These are phyloP conservation scores for Cryptococcus maquisensis DNA, from an alignment of 1,284 basidiomycete genomes.

Conservation along the genomic window DNA sequence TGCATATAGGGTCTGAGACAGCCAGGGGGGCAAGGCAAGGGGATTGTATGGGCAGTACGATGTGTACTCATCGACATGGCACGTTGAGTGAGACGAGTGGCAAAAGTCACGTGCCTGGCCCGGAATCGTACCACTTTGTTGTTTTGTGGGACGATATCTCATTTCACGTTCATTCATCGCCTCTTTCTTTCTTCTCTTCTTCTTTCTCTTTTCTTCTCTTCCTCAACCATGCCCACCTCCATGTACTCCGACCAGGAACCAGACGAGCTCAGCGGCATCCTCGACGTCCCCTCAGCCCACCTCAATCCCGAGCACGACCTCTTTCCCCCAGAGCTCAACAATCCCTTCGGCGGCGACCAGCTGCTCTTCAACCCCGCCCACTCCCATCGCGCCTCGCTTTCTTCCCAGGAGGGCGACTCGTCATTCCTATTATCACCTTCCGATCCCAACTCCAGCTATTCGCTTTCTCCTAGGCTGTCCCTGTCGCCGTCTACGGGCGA, in stretches of 20 bases:
- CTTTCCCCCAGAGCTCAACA: constrained; percentile 26
- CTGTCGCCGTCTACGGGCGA: constrained; percentile 25
- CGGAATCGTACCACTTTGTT: constrained; percentile 1
- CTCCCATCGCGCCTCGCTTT: constrained; percentile 4
- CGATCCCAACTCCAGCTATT: background rate
- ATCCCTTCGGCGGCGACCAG: constrained; percentile 8
- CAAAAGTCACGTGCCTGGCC: constrained; percentile 2
- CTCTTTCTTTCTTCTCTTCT: background rate
- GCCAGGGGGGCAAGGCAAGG: too few relatives aligned
- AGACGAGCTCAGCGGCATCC: constrained; percentile 20
- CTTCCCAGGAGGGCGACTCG: constrained; percentile 2
- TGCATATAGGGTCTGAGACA: too few relatives aligned
- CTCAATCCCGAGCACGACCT: constrained; percentile 20
- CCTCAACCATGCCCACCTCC: constrained; percentile 12
- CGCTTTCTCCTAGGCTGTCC: constrained; percentile 14
- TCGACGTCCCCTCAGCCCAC: constrained; percentile 9
- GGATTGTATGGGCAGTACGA: too few relatives aligned
- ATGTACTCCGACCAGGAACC: constrained; percentile 1
- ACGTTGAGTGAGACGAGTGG: constrained; percentile 18
- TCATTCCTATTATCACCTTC: constrained; percentile 10
- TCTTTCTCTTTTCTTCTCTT: background rate
- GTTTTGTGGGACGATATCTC: background rate
- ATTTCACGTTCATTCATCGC: background rate
- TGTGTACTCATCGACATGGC: constrained; percentile 11
- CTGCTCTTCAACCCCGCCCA: constrained; percentile 6